A percentile compares a stretch with the other conserved stretches of the same genome.
Evolutionary conservation across 352 stramenopile species (phyloP).

Genomic region (Pythium brassicae): DNA sequence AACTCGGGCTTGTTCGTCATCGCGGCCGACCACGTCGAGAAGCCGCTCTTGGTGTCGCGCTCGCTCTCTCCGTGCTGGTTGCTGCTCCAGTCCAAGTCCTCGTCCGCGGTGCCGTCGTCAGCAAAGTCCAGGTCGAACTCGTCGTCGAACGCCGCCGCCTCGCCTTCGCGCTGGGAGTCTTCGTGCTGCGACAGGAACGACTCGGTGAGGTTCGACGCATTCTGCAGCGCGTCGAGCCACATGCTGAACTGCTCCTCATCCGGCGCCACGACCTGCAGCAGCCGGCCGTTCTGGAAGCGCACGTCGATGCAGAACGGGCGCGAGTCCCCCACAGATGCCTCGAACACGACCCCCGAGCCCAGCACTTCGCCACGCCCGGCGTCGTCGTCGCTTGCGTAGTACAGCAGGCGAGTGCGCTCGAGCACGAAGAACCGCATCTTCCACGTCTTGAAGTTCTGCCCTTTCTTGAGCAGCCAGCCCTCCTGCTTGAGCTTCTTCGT

Average conservation of each 20-base stretch:
- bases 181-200: conserved; percentile 48
- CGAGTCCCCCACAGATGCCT: conserved; percentile 46
- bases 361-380: conserved; percentile 32
- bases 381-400: conserved; percentile 34
- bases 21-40: conserved; percentile 46
- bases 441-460: conserved; percentile 81
- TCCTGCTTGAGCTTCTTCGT: conserved; percentile 8
- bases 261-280: conserved; percentile 59
- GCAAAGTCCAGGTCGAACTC: conserved; percentile 47
- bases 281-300: conserved; percentile 68
- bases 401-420: conserved; percentile 54
- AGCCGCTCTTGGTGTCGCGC: conserved; percentile 24
- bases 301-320: conserved; percentile 63
- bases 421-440: conserved; percentile 80
- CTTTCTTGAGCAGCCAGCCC: conserved; percentile 81
- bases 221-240: conserved; percentile 50
- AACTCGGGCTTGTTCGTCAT: conserved; percentile 41
- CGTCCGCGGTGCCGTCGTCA: conserved; percentile 17
- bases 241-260: conserved; percentile 46
- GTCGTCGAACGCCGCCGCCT: conserved; percentile 23
- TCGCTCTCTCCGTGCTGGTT: conserved; percentile 27
- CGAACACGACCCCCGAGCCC: conserved; percentile 64
- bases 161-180: conserved; percentile 13
- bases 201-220: conserved; percentile 56
- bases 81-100: conserved; percentile 29